Percentiles rank a stretch among this genome's conserved stretches.
These are phyloP conservation scores for Microcos paniculata DNA, from an alignment of 345 rosid species.

Conservation along the genomic window DNA sequence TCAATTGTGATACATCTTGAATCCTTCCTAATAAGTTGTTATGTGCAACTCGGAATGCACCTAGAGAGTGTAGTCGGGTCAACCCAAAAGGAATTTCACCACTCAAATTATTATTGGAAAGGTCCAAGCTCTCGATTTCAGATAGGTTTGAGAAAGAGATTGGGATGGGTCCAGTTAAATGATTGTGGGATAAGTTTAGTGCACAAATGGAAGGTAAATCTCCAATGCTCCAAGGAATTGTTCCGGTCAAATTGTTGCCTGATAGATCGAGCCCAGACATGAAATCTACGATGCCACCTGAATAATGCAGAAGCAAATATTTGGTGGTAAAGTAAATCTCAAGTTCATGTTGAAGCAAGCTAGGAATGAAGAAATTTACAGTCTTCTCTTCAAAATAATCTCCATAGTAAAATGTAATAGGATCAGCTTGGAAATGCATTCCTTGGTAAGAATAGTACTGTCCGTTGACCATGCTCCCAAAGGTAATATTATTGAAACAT, in stretches of 20 bases:
- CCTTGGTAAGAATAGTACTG: too few relatives aligned
- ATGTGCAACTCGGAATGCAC: slow-evolving; percentile 30
- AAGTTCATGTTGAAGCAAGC: too few relatives aligned
- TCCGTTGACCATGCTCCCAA: too few relatives aligned
- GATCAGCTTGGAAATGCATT: too few relatives aligned
- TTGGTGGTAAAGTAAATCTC: not conserved
- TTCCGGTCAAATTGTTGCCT: slow-evolving; percentile 28
- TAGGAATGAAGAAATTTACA: too few relatives aligned
- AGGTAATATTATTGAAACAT: too few relatives aligned
- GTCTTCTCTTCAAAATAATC: too few relatives aligned
- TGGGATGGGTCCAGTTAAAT: slow-evolving; percentile 30
- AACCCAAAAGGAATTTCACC: slow-evolving; percentile 31
- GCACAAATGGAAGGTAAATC: slow-evolving; percentile 5
- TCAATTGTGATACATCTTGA: slow-evolving; percentile 16
- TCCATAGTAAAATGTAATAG: too few relatives aligned
- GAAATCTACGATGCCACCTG: not conserved
- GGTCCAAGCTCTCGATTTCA: slow-evolving; percentile 38
- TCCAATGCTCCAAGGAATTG: slow-evolving; percentile 31
- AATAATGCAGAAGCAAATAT: not conserved
- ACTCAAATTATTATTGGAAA: slow-evolving; percentile 24
- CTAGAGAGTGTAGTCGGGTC: slow-evolving; percentile 9
- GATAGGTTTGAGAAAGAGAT: slow-evolving; percentile 20
- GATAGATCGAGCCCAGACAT: slow-evolving; percentile 43
- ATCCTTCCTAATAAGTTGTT: slow-evolving; percentile 35
- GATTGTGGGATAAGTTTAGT: slow-evolving; percentile 38